Percentiles rank a stretch among this genome's conserved stretches.
phyloP scores from a whole-genome alignment of 176 grass and related monocot genomes.

The Eleusine indica region DNA sequence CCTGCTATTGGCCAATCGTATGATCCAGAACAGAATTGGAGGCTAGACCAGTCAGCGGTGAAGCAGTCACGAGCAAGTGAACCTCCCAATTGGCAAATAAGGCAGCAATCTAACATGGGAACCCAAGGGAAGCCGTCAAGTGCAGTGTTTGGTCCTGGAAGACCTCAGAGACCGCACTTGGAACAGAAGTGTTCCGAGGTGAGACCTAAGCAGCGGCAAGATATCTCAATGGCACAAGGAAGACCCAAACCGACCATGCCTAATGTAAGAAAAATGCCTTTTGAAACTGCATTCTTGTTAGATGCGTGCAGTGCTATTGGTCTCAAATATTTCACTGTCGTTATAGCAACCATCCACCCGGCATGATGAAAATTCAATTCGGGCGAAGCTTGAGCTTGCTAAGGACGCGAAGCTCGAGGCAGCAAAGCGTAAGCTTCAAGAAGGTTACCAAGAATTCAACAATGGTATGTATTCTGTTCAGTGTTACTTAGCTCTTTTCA shows the following conservation, averaged over 20 bases:
- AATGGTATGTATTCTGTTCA: slow-evolving; percentile 29
- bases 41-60: slow-evolving; percentile 35
- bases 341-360: slow-evolving; percentile 1
- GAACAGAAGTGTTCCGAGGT: neutral
- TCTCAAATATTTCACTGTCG: slow-evolving; percentile 9
- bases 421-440: slow-evolving; percentile 67
- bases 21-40: slow-evolving; percentile 54
- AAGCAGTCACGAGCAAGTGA: slow-evolving; percentile 36
- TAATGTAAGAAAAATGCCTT: slow-evolving; percentile 39
- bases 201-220: slow-evolving; percentile 1
- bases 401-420: slow-evolving; percentile 57
- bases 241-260: slow-evolving; percentile 26
- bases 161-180: slow-evolving; percentile 30
- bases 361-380: slow-evolving; percentile 17
- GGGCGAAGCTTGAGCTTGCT: slow-evolving; percentile 18
- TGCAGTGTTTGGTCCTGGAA: slow-evolving; percentile 40
- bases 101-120: slow-evolving; percentile 10
- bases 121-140: slow-evolving; percentile 33
- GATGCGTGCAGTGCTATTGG: neutral
- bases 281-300: neutral
- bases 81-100: slow-evolving; percentile 21
- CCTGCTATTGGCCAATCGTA: slow-evolving; percentile 21
- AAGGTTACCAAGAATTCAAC: slow-evolving; percentile 68
- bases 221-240: slow-evolving; percentile 27
- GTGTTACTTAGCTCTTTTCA: neutral